Evolutionary conservation across 1,139 yeast species (phyloP), one percentile per base, ranked within the genome.

Genomic region (Kodamaea suecica): DNA sequence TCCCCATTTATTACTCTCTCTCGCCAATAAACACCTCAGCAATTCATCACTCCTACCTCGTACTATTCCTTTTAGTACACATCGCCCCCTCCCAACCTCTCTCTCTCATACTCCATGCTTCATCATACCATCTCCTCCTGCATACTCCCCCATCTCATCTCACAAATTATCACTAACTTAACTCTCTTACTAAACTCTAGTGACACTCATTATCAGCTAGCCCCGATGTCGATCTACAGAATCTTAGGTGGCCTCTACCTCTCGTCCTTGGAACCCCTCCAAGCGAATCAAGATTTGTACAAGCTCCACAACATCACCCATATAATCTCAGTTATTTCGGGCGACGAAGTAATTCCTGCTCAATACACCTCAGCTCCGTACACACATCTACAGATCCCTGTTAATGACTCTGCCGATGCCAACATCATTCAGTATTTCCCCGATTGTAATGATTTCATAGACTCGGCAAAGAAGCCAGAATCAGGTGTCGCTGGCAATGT

Each of bases 241-340:
- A 69, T 84, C 12, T 53, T 84, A 9, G 92, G 92, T 10, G 81
- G 79, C 3, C 66, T 84, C 2, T 79, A 75, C 54, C 51, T 83
- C 17, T 80, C 87, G 5, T 72, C 84, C 0, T 63, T 77, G 23
- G 74, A 70, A 27, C 83, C 85, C 1, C 55, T 82, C 11, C 55
- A 63, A 14, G 56, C 65, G 8, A 65, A 43, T 13, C 59, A 62
- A 5, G 75, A 78, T 35, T 50, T 80, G 24, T 57, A 55, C 21
- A 55, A 57, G 7, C 61, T 66, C 16, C 60, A 68, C 45, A 70
- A 71, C 9, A 81, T 90, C 28, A 73, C 85, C 0, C 85, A 82
- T 52, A 73, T 90, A 7, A 58, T 90, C 16, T 80, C 95, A 0
- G 73, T 82, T 1, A 58, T 86, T 17, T 73, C 78, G 31, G 90